Evolutionary conservation across 257 asterid species (phyloP).

Genomic region (Fraxinus americana): DNA sequence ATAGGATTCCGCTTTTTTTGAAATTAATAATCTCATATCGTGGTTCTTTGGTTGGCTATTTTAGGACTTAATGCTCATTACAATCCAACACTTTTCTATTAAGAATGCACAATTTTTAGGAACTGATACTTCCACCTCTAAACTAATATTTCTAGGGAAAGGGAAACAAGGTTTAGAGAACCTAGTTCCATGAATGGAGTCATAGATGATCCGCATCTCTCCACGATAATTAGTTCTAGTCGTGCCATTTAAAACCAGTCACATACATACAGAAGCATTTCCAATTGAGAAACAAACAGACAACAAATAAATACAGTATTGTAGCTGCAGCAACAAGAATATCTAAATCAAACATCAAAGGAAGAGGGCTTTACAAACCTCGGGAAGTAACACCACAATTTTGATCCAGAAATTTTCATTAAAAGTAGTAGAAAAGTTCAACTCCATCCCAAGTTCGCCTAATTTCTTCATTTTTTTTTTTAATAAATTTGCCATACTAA

Average conservation of each 20-base stretch:
- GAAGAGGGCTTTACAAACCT: conserved; percentile 3
- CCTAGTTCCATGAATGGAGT: not conserved
- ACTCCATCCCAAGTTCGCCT: not conserved
- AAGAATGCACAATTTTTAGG: not conserved
- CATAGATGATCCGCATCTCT: not conserved
- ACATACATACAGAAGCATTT: not conserved
- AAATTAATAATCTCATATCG: not conserved
- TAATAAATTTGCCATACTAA: conserved; percentile 7
- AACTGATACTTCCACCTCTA: not conserved
- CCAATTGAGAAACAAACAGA: not conserved
- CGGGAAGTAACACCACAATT: not conserved
- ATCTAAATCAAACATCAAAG: not conserved
- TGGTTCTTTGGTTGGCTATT: not conserved
- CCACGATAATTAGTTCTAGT: not conserved
- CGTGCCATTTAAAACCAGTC: not conserved
- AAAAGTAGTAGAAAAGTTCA: not conserved
- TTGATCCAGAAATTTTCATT: conserved; percentile 1
- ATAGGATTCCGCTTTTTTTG: not conserved
- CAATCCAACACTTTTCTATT: not conserved
- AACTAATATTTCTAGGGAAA: not conserved
- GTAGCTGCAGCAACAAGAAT: not conserved
- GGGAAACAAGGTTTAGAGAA: not conserved
- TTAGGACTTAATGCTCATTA: not conserved
- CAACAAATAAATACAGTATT: not conserved
- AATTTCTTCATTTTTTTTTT: not conserved